phyloP scores from a whole-genome alignment of 768 basidiomycete species.

The Tulasnella sp. region DNA sequence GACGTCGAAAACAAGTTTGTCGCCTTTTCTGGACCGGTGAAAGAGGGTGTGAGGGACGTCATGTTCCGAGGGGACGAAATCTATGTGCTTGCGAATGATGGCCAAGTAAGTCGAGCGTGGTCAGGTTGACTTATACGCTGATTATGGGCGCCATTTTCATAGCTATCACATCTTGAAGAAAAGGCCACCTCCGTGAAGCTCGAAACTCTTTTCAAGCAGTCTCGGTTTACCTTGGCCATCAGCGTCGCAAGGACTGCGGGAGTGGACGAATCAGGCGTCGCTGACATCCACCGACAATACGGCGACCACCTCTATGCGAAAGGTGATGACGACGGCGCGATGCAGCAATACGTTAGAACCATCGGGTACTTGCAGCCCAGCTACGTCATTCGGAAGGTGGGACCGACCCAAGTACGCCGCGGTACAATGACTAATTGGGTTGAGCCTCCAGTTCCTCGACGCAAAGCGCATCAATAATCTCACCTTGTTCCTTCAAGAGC shows the following conservation, averaged over 20 bases:
- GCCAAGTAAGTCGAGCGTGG: slow-evolving; percentile 40
- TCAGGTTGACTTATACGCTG: neutral
- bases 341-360: slow-evolving; percentile 85
- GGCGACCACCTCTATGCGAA: slow-evolving; percentile 87
- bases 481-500: slow-evolving; percentile 89
- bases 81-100: slow-evolving; percentile 67
- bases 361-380: slow-evolving; percentile 84
- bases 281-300: slow-evolving; percentile 82
- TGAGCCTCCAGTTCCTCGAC: slow-evolving; percentile 68
- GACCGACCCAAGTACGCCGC: neutral
- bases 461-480: slow-evolving; percentile 93
- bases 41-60: slow-evolving; percentile 71
- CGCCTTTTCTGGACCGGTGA: slow-evolving; percentile 70
- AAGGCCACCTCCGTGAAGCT: slow-evolving; percentile 77
- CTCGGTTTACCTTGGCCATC: slow-evolving; percentile 68
- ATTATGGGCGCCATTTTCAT: neutral
- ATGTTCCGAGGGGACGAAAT: slow-evolving; percentile 73
- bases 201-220: slow-evolving; percentile 70
- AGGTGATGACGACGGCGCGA: slow-evolving; percentile 85
- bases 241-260: slow-evolving; percentile 71
- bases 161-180: slow-evolving; percentile 62
- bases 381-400: slow-evolving; percentile 92
- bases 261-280: slow-evolving; percentile 59
- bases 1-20: slow-evolving; percentile 89
- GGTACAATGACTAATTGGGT: slow-evolving; percentile 5